Percentiles rank a stretch among this genome's conserved stretches.
These are phyloP conservation scores for Pseudopithomyces chartarum DNA, from an alignment of 2,329 filamentous ascomycete genomes.

Conservation along the genomic window DNA sequence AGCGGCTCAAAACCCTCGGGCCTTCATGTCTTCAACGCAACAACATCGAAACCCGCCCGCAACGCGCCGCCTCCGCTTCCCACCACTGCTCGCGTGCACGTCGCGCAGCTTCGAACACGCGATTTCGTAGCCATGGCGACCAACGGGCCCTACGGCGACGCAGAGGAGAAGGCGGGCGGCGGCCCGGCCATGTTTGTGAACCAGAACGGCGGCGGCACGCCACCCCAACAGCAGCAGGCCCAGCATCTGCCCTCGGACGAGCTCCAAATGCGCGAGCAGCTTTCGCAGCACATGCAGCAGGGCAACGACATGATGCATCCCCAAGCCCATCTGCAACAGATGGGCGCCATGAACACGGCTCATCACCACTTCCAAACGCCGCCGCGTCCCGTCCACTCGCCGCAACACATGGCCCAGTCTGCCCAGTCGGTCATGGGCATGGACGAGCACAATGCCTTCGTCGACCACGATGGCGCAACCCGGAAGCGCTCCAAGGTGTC, in stretches of 20 bases:
- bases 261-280: constrained; percentile 40
- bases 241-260: constrained; percentile 37
- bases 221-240: constrained; percentile 39
- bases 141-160: constrained; percentile 35
- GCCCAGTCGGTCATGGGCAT: constrained; percentile 46
- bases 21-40: constrained; percentile 25
- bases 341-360: constrained; percentile 30
- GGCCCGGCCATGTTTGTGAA: constrained; percentile 40
- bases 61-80: constrained; percentile 19
- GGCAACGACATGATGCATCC: constrained; percentile 38
- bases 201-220: constrained; percentile 40
- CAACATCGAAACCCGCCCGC: constrained; percentile 20
- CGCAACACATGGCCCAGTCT: constrained; percentile 48
- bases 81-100: constrained; percentile 6
- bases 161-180: constrained; percentile 40
- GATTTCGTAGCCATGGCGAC: constrained; percentile 34
- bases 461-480: constrained; percentile 40
- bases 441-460: constrained; percentile 40
- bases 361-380: constrained; percentile 44
- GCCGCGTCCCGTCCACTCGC: constrained; percentile 42
- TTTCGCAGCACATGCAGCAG: constrained; percentile 39
- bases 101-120: constrained; percentile 19
- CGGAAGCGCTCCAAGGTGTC: constrained; percentile 49
- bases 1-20: constrained; percentile 36
- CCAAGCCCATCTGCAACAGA: constrained; percentile 31